phyloP scores from a whole-genome alignment of 768 basidiomycete genomes.

The Collybia sordida region DNA sequence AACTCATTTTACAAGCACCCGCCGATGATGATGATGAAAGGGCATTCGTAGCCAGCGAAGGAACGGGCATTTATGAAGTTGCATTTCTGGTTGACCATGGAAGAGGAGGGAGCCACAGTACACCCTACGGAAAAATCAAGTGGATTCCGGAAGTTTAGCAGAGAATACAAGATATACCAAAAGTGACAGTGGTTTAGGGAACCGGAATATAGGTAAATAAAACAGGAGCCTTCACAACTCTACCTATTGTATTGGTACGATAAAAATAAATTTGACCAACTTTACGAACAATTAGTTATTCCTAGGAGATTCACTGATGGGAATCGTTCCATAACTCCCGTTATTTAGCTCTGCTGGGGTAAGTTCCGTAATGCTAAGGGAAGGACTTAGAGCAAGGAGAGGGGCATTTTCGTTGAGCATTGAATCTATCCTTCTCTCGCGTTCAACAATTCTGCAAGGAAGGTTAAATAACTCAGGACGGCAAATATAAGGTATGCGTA shows the following conservation, averaged over 20 bases:
- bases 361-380: background rate
- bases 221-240: no score
- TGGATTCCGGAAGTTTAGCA: conserved; percentile 26
- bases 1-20: conserved; percentile 36
- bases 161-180: no score
- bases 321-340: conserved; percentile 1
- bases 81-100: conserved; percentile 40
- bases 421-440: conserved; percentile 37
- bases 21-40: conserved; percentile 30
- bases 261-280: no score
- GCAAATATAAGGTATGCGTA: conserved; percentile 28
- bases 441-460: conserved; percentile 51
- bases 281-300: background rate
- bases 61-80: conserved; percentile 51
- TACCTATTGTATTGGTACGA: no score
- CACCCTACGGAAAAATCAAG: conserved; percentile 52
- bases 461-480: background rate
- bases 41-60: conserved; percentile 23
- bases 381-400: conserved; percentile 19
- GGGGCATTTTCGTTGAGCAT: conserved; percentile 32
- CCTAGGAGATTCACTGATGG: conserved; percentile 10
- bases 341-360: conserved; percentile 3
- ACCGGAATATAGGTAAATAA: no score
- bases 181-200: no score
- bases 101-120: conserved; percentile 30